A percentile compares a stretch with the other conserved stretches of the same genome.
Conservation (phyloP, 2,329 filamentous ascomycete genomes). For the Stagonosporopsis rhizophila region DNA sequence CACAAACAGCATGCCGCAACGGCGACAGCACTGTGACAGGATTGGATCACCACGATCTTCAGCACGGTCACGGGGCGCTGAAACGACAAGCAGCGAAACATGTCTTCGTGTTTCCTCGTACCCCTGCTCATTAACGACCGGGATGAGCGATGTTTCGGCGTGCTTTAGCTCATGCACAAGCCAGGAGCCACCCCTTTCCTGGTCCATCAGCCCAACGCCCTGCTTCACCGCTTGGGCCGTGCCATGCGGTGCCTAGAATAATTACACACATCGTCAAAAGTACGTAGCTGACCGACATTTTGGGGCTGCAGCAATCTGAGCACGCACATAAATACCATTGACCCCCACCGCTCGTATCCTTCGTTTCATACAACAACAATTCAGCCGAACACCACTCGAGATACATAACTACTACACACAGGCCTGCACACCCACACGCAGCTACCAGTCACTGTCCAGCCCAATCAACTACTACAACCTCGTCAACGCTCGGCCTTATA, state of each 20-base stretch:
- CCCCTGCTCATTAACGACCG: constrained; percentile 43
- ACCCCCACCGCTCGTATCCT: constrained; percentile 37
- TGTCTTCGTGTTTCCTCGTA: constrained; percentile 47
- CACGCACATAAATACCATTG: constrained; percentile 51
- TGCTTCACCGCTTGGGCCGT: constrained; percentile 51
- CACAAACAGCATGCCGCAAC: constrained; percentile 28
- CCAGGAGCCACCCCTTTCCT: constrained; percentile 50
- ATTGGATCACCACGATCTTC: constrained; percentile 48
- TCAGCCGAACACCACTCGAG: constrained; percentile 32
- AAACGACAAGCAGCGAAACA: constrained; percentile 45
- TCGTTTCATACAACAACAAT: constrained; percentile 42
- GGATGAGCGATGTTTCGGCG: constrained; percentile 49
- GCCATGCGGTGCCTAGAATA: constrained; percentile 44
- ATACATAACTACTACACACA: constrained; percentile 26
- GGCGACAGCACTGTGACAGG: constrained; percentile 36
- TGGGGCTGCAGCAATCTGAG: constrained; percentile 45
- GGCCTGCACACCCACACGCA: constrained; percentile 17
- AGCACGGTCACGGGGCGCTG: constrained; percentile 50
- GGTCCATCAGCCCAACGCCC: constrained; percentile 47
- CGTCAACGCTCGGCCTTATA: constrained; percentile 13
- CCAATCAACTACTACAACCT: constrained; percentile 13
- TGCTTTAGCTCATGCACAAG: constrained; percentile 47
- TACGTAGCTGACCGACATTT: constrained; percentile 52
- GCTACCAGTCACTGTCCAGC: constrained; percentile 21
- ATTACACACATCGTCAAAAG: constrained; percentile 51